These are phyloP conservation scores for Ascochyta fabae DNA, from an alignment of 2,329 filamentous ascomycete species.

Conservation along the genomic window DNA sequence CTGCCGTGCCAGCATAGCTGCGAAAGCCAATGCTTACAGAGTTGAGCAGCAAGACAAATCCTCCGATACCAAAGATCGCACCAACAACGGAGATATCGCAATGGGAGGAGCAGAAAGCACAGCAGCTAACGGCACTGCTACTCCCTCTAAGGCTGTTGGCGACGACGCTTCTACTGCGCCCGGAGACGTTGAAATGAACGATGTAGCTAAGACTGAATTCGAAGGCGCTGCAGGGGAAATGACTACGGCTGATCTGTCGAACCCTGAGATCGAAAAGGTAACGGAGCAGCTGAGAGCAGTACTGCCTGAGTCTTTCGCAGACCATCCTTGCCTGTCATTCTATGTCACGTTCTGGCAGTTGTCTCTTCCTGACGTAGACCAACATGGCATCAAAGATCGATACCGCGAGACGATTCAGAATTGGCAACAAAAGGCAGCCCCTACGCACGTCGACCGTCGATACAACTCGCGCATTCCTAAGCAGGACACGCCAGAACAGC, in stretches of 20 bases:
- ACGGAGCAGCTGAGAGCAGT: conserved; percentile 70
- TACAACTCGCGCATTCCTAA: conserved; percentile 49
- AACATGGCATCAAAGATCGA: conserved; percentile 65
- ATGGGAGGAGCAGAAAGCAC: conserved; percentile 36
- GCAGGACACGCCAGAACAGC: conserved; percentile 68
- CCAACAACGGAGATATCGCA: conserved; percentile 60
- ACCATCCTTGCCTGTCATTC: conserved; percentile 77
- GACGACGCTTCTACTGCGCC: conserved; percentile 5
- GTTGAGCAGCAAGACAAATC: conserved; percentile 37
- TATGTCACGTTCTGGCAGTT: conserved; percentile 94
- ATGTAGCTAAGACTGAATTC: conserved; percentile 25
- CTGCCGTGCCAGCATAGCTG: conserved; percentile 71
- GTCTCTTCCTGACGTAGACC: conserved; percentile 77
- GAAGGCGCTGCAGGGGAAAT: not conserved
- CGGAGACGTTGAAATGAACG: conserved; percentile 52
- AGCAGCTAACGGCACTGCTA: conserved; percentile 8
- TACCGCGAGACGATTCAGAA: conserved; percentile 76
- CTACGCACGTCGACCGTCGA: conserved; percentile 68
- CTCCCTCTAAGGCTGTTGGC: conserved; percentile 2
- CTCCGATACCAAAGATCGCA: conserved; percentile 16
- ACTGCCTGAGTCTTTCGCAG: conserved; percentile 69
- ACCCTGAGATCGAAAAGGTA: conserved; percentile 76
- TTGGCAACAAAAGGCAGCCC: conserved; percentile 27
- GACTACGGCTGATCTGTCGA: conserved; percentile 29
- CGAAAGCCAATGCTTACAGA: conserved; percentile 49